Evolutionary conservation across 345 rosid genomes (phyloP).

Genomic region (Hirschfeldia incana): DNA sequence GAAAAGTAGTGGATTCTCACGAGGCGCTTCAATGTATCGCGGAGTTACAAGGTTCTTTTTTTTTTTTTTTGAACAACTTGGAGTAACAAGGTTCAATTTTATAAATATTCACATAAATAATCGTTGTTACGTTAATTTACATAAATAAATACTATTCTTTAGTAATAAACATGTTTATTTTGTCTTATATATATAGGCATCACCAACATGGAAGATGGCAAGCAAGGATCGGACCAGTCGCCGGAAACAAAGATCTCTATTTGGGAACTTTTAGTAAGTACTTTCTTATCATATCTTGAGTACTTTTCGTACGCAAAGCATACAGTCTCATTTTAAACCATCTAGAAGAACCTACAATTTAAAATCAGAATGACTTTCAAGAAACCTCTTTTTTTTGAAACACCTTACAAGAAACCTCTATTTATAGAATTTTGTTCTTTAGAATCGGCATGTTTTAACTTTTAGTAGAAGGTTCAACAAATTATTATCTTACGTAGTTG

Average conservation of each 20-base stretch:
- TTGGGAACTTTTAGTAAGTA: slow-evolving; percentile 93
- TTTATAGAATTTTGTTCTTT: not conserved
- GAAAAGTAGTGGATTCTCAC: no score
- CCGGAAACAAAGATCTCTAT: slow-evolving; percentile 99
- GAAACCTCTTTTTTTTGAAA: no score
- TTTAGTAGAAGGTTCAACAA: not conserved
- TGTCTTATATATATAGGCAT: slow-evolving; percentile 55
- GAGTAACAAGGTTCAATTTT: slow-evolving; percentile 75
- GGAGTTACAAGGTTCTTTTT: no score
- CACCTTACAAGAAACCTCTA: not conserved
- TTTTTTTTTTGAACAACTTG: no score
- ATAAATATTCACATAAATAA: not conserved
- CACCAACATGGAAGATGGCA: slow-evolving; percentile 99
- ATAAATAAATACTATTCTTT: not conserved
- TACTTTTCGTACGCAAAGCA: not conserved
- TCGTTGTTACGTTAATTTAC: not conserved
- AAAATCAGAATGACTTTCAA: not conserved
- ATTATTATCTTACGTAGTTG: not conserved
- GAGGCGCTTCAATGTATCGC: no score
- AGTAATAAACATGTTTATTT: not conserved
- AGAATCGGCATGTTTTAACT: not conserved
- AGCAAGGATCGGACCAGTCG: slow-evolving; percentile 98
- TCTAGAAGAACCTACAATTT: not conserved
- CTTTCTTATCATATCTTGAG: slow-evolving; percentile 1
- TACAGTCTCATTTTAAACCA: not conserved